These are phyloP conservation scores for Phylloporus sp. DNA, from an alignment of 768 basidiomycete species.

Conservation along the genomic window DNA sequence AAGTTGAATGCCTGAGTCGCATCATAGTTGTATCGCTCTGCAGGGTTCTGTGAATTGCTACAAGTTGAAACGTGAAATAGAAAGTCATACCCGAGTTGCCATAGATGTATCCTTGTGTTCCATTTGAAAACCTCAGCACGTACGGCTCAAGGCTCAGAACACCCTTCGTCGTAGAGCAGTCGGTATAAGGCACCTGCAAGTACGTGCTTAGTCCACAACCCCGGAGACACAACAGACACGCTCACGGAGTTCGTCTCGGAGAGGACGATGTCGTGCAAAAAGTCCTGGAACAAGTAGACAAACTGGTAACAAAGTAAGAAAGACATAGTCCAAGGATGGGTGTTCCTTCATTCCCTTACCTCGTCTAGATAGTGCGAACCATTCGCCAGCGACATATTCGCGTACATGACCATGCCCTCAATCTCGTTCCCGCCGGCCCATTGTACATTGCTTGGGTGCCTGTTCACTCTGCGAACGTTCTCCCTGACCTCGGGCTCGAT, in stretches of 20 bases:
- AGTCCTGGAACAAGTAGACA: slow-evolving; percentile 47
- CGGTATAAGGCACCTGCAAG: slow-evolving; percentile 49
- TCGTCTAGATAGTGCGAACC: slow-evolving; percentile 34
- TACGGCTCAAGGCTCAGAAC: slow-evolving; percentile 56
- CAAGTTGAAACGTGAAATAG: not conserved
- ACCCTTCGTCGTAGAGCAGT: slow-evolving; percentile 54
- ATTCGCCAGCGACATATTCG: not conserved
- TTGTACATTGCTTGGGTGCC: slow-evolving; percentile 52
- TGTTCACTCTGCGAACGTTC: slow-evolving; percentile 43
- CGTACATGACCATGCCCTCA: slow-evolving; percentile 38
- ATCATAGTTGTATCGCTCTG: slow-evolving; percentile 57
- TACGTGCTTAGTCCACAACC: not conserved
- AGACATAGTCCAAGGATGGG: not conserved
- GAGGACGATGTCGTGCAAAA: slow-evolving; percentile 42
- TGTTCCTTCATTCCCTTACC: slow-evolving; percentile 24
- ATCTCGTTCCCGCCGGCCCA: slow-evolving; percentile 49
- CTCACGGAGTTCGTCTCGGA: slow-evolving; percentile 46
- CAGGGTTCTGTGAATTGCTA: not conserved
- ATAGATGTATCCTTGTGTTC: slow-evolving; percentile 49
- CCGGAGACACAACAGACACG: not conserved
- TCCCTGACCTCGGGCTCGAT: slow-evolving; percentile 53
- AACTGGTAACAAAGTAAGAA: slow-evolving; percentile 30
- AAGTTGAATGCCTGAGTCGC: slow-evolving; percentile 49
- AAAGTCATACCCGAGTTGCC: slow-evolving; percentile 43
- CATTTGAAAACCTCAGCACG: slow-evolving; percentile 45